Conservation (phyloP, 192 early-diverging fungal species). For the Podila clonocystis region DNA sequence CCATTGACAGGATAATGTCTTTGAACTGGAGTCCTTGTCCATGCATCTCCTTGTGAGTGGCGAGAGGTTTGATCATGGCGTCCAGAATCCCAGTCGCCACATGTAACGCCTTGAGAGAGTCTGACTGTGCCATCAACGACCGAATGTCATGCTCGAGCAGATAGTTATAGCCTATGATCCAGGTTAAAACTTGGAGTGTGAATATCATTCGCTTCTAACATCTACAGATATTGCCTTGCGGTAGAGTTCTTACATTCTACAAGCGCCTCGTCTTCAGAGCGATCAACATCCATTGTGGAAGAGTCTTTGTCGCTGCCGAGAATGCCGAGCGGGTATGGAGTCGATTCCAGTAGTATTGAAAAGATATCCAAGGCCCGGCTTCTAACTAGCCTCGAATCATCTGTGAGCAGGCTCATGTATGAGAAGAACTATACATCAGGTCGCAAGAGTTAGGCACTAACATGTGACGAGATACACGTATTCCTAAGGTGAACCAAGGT, state of each 20-base stretch:
- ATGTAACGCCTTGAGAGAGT: slow-evolving; percentile 44
- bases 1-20: slow-evolving; percentile 20
- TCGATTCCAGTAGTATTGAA: slow-evolving; percentile 51
- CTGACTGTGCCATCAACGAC: slow-evolving; percentile 15
- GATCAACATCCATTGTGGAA: slow-evolving; percentile 28
- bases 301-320: slow-evolving; percentile 12
- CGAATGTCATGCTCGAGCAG: slow-evolving; percentile 24
- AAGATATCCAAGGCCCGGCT: slow-evolving; percentile 57
- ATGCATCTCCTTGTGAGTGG: slow-evolving; percentile 16
- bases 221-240: background rate
- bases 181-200: background rate
- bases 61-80: slow-evolving; percentile 29
- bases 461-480: background rate
- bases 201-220: background rate
- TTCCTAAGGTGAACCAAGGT: background rate
- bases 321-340: slow-evolving; percentile 43
- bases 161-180: slow-evolving; percentile 25
- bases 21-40: slow-evolving; percentile 22
- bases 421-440: slow-evolving; percentile 20
- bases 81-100: slow-evolving; percentile 46
- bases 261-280: slow-evolving; percentile 24
- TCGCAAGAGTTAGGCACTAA: background rate
- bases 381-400: slow-evolving; percentile 50
- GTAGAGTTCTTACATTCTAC: slow-evolving; percentile 19
- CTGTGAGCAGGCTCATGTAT: slow-evolving; percentile 47